Evolutionary conservation across 352 stramenopile genomes (phyloP), one percentile per base, ranked within the genome.

Genomic region (Aphanomyces stellatus): DNA sequence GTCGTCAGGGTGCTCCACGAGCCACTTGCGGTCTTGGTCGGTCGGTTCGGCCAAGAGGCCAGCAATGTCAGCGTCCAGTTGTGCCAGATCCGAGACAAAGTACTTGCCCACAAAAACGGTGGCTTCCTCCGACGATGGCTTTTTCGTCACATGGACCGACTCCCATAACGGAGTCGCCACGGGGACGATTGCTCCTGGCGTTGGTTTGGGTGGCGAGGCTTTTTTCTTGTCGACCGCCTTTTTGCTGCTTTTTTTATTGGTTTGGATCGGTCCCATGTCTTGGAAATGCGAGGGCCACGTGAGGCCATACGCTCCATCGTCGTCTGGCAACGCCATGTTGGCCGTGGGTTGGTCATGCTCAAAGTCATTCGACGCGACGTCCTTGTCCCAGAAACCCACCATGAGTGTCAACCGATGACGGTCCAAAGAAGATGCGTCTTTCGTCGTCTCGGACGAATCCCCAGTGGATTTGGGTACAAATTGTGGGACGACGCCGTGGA

Each of bases 321-420:
- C n/a, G 37, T 46, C 37, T 25, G 53, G 53, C 53, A 62, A 51
- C 17, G 22, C 2, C 53, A 62, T 62, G 27, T 62, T 62, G n/a
- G 53, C 53, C 22, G 53, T 62, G 17, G 53, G 53, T 62, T 62
- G 17, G 15, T 62, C 27, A 10, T 13, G 7, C 10, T 28, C 22
- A n/a, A 48, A 62, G 17, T n/a, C 17, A 42, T 51, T 51, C 17
- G 37, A 25, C 33, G 33, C 37, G 2, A 62, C 53, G 33, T 51
- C 19, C 24, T 62, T 51, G 33, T 51, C 53, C 53, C 53, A 62
- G 22, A 62, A 62, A 15, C 53, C 53, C 17, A 62, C 53, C 53
- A 62, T 62, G 19, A 62, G 24, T 10, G 53, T 62, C 53, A 62
- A 27, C 37, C 53, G 53, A n/a, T n/a, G n/a, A n/a, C n/a, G n/a